Evolutionary conservation across 2,329 filamentous ascomycete species (phyloP).

Genomic region (Hypoxylon sp.): DNA sequence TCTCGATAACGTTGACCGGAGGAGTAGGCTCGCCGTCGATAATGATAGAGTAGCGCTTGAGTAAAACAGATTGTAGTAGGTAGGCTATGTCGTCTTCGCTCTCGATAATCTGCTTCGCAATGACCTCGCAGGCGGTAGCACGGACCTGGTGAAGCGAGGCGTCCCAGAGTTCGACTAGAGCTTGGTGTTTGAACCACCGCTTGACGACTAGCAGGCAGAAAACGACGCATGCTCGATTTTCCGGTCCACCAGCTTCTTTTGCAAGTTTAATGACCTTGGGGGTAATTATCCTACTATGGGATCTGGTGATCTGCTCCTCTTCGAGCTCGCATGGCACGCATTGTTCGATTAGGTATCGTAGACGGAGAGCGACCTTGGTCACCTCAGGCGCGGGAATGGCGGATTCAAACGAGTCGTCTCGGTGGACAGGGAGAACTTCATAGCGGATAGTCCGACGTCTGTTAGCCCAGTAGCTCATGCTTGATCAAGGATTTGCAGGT

Average conservation of each 20-base stretch:
- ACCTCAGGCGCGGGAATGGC: conserved; percentile 84
- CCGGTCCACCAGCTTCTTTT: conserved; percentile 81
- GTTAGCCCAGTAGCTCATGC: conserved; percentile 38
- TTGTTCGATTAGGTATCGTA: conserved; percentile 92
- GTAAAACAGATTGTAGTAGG: conserved; percentile 83
- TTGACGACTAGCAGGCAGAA: conserved; percentile 83
- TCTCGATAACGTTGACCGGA: conserved; percentile 91
- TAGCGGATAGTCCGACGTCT: conserved; percentile 29
- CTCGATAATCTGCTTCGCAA: conserved; percentile 92
- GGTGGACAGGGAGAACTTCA: conserved; percentile 76
- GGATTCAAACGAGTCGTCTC: conserved; percentile 71
- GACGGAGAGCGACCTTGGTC: conserved; percentile 88
- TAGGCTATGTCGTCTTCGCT: conserved; percentile 83
- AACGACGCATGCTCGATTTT: conserved; percentile 85
- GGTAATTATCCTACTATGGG: conserved; percentile 91
- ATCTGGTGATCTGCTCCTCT: conserved; percentile 78
- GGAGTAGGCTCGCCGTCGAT: conserved; percentile 78
- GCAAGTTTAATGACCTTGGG: conserved; percentile 83
- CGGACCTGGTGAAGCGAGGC: conserved; percentile 85
- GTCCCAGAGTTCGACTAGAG: conserved; percentile 89
- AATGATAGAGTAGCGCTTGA: conserved; percentile 90
- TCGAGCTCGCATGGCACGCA: conserved; percentile 93
- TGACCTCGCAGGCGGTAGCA: conserved; percentile 87
- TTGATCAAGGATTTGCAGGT: not conserved
- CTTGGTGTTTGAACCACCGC: conserved; percentile 84